Percentiles rank a stretch among this genome's conserved stretches.
phyloP scores from a whole-genome alignment of 306 rosid genomes.

The Gastrolobium villosum region DNA sequence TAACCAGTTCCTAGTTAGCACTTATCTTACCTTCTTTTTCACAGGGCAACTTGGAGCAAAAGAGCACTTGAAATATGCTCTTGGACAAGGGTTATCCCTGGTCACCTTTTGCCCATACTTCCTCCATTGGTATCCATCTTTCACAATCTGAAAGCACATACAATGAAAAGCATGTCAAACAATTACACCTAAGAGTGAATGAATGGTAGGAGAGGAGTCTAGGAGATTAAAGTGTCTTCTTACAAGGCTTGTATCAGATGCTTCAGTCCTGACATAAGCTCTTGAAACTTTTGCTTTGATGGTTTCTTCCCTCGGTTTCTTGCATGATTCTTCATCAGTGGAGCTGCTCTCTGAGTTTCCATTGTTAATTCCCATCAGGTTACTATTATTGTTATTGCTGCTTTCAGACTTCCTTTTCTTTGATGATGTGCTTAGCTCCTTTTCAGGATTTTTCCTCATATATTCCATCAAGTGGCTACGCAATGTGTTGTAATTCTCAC shows the following conservation, averaged over 20 bases:
- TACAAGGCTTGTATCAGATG: constrained; percentile 87
- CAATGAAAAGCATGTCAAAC: constrained; percentile 38
- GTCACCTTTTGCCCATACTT: constrained; percentile 99
- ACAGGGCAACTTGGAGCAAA: constrained; percentile 98
- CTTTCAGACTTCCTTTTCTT: constrained; percentile 93
- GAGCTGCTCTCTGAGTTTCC: constrained; percentile 95
- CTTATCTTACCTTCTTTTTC: constrained; percentile 85
- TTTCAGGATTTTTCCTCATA: constrained; percentile 75
- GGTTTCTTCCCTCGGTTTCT: constrained; percentile 83
- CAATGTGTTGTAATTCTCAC: constrained; percentile 86
- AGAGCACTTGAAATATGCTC: constrained; percentile 99
- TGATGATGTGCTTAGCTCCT: constrained; percentile 69
- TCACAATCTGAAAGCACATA: constrained; percentile 76
- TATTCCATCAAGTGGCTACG: constrained; percentile 70
- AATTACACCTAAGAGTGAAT: constrained; percentile 21
- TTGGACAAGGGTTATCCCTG: constrained; percentile 95
- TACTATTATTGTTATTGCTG: constrained; percentile 62
- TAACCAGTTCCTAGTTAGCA: background rate
- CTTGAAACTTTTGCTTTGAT: constrained; percentile 75
- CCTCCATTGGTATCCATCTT: constrained; percentile 99
- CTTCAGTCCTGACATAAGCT: constrained; percentile 70
- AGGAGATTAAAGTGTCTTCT: constrained; percentile 53
- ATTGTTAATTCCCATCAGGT: constrained; percentile 55
- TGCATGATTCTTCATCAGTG: constrained; percentile 84
- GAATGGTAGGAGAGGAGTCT: background rate